Conservation (phyloP, 192 early-diverging fungal species). For the Allomyces javanicus region DNA sequence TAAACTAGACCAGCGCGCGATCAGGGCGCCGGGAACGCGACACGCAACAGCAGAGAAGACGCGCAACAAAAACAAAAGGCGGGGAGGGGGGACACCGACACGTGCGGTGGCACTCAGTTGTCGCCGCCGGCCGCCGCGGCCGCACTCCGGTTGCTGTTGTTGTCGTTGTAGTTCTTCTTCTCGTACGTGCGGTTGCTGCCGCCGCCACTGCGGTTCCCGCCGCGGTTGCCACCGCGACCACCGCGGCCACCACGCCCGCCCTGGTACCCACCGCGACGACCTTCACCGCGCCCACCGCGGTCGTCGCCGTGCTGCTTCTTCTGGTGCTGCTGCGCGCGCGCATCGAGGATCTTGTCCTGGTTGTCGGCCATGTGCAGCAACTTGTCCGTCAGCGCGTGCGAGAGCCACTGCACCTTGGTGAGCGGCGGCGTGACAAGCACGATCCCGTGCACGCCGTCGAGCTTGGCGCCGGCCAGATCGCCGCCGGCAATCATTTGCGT, state of each 20-base stretch:
- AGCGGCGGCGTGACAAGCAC: constrained; percentile 59
- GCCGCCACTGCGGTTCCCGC: not conserved
- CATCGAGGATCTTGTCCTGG: constrained; percentile 38
- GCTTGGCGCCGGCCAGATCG: constrained; percentile 73
- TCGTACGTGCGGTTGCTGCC: no score
- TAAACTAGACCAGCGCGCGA: no score
- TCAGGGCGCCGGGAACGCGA: no score
- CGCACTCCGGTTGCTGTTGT: no score
- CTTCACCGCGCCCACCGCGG: constrained; percentile 6
- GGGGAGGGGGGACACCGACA: no score
- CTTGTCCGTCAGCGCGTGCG: constrained; percentile 49
- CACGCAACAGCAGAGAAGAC: no score
- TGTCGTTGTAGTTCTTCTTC: no score
- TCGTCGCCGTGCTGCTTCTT: constrained; percentile 9
- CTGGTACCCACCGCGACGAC: constrained; percentile 3
- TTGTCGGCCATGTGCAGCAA: constrained; percentile 86
- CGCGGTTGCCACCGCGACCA: not conserved
- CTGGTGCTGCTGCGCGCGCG: constrained; percentile 16
- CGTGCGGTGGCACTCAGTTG: no score
- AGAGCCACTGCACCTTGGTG: constrained; percentile 67
- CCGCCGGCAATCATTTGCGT: constrained; percentile 88
- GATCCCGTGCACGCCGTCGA: constrained; percentile 60
- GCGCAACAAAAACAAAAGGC: no score
- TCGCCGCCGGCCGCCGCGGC: no score
- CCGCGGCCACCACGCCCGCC: no score